A percentile compares a stretch with the other conserved stretches of the same genome.
These are phyloP conservation scores for Jaltomata sinuosa DNA, from an alignment of 257 asterid species.

Conservation along the genomic window DNA sequence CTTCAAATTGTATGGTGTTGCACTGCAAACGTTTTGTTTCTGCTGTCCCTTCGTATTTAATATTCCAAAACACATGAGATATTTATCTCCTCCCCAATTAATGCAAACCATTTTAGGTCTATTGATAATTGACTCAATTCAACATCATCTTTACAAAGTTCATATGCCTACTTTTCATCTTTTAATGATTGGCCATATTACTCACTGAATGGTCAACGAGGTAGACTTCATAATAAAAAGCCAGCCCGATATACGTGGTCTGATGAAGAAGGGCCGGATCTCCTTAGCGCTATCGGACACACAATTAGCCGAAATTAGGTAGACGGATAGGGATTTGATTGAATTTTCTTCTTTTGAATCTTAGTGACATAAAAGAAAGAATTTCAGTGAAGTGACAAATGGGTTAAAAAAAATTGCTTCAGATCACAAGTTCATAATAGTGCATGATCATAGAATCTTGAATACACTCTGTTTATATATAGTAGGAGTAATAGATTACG, in stretches of 20 bases:
- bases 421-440: background rate
- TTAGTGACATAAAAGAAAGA: background rate
- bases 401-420: background rate
- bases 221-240: background rate
- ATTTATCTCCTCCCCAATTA: background rate
- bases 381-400: background rate
- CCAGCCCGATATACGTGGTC: background rate
- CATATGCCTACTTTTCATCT: background rate
- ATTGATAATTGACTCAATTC: background rate
- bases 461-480: background rate
- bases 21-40: background rate
- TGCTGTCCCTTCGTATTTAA: background rate
- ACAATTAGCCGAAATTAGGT: background rate
- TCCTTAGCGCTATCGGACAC: background rate
- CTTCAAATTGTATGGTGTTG: conserved; percentile 1
- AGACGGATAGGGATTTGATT: background rate
- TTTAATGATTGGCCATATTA: background rate
- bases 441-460: background rate
- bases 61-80: background rate
- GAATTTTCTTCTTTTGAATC: background rate
- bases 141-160: background rate
- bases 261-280: background rate
- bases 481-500: background rate
- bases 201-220: background rate
- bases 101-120: background rate